A percentile compares a stretch with the other conserved stretches of the same genome.
These are phyloP conservation scores for Fraxinus angustifolia DNA, from an alignment of 305 asterid genomes.

Conservation along the genomic window DNA sequence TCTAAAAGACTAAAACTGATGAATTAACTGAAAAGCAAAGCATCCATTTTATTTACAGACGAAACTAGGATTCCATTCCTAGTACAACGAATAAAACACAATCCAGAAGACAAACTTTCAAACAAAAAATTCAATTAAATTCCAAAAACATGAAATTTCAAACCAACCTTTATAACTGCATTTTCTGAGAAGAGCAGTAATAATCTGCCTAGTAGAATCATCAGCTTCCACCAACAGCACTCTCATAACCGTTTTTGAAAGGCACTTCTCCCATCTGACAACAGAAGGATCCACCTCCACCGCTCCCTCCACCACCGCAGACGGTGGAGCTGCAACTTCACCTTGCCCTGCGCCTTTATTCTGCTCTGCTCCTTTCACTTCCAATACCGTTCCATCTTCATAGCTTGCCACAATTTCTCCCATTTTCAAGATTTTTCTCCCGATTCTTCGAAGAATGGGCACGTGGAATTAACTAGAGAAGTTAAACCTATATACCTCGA, in stretches of 20 bases:
- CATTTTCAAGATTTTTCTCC: conserved; percentile 30
- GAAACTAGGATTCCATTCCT: background rate
- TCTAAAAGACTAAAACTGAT: background rate
- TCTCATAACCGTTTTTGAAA: conserved; percentile 70
- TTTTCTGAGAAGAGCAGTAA: conserved; percentile 88
- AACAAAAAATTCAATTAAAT: background rate
- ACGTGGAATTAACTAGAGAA: conserved; percentile 6
- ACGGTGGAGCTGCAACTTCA: conserved; percentile 14
- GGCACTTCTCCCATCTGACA: conserved; percentile 76
- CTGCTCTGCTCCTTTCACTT: conserved; percentile 25
- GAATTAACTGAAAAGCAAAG: conserved; percentile 18
- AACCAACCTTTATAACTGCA: conserved; percentile 81
- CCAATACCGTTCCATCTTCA: conserved; percentile 36
- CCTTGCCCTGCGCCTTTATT: conserved; percentile 15
- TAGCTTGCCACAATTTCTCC: conserved; percentile 59
- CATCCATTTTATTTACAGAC: conserved; percentile 10
- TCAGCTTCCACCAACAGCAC: conserved; percentile 88
- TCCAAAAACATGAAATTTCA: background rate
- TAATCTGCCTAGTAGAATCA: conserved; percentile 89
- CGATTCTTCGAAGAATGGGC: background rate
- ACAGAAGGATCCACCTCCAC: conserved; percentile 22
- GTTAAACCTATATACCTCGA: conserved; percentile 19
- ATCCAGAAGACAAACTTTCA: background rate
- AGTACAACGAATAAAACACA: background rate
- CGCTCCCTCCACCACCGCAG: conserved; percentile 22